These are phyloP conservation scores for Verticillium isaacii DNA, from an alignment of 2,329 filamentous ascomycete species.

Conservation along the genomic window DNA sequence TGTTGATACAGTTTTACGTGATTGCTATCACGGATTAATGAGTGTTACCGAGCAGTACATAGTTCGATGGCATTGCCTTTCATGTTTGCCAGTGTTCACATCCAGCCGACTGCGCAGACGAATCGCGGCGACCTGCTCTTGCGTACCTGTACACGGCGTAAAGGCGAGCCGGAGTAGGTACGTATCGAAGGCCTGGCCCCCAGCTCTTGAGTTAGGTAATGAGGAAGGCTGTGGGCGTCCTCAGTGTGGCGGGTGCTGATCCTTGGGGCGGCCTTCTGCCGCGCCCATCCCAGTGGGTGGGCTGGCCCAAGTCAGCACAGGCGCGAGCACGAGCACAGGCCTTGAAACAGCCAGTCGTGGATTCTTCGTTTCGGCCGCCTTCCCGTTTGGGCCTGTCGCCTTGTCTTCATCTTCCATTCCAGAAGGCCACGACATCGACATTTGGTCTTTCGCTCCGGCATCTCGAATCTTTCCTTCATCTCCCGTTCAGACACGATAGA, in stretches of 20 bases:
- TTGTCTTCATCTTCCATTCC: not conserved
- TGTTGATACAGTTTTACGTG: not conserved
- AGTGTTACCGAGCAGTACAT: not conserved
- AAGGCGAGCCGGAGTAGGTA: not conserved
- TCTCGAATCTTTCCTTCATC: not conserved
- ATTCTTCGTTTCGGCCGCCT: not conserved
- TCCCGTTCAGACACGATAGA: not conserved
- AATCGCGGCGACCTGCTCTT: too few relatives aligned
- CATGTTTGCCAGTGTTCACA: not conserved
- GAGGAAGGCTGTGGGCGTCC: not conserved
- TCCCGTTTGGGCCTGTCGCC: not conserved
- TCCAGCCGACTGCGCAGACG: not conserved
- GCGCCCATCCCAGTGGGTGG: not conserved
- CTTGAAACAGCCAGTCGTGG: not conserved
- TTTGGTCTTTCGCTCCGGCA: not conserved
- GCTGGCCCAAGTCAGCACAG: not conserved
- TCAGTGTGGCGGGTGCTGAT: not conserved
- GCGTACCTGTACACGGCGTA: too few relatives aligned
- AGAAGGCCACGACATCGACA: not conserved
- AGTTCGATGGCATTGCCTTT: not conserved
- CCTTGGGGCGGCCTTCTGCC: not conserved
- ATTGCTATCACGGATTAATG: not conserved
- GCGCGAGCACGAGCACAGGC: not conserved
- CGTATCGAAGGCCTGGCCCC: not conserved
- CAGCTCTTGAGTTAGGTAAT: not conserved